Evolutionary conservation across 2,329 filamentous ascomycete genomes (phyloP), one percentile per base, ranked within the genome.

Genomic region (Colletotrichum lupini): DNA sequence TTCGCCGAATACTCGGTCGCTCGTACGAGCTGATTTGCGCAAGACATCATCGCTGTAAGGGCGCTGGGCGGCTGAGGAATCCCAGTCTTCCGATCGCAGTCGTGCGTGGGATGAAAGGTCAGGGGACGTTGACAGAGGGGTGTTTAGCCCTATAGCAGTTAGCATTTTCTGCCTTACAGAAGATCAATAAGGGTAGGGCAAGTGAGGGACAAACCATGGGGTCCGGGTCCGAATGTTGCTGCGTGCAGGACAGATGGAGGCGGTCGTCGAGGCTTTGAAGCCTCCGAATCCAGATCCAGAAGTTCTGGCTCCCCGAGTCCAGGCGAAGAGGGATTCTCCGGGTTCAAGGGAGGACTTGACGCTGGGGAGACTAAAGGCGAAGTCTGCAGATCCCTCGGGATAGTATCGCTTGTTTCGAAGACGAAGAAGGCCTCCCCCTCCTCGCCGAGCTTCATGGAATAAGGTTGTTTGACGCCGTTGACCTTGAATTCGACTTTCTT

Each of bases 401-500:
- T 97, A 78, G 91, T 93, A 77, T 96, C 94, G 66, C 92, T 93
- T 9, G 97, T 99, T 85, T 98, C 95, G 80, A 99, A 98, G 76
- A 99, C 95, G 83, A 99, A 99, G 85, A 99, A 99, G 30, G 97
- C 97, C 85, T 99, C 97, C 76, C 97, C 97, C 65, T 95, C 97
- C 81, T 99, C 97, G 57, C 97, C 97, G 24, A 99, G 89, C 85
- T 99, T 99, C 97, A 99, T 99, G 59, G 97, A 92, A 86, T 97
- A 98, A 77, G 97, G 89, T 82, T 98, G 95, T 84, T 97, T 97
- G 74, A 90, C 85, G 79, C 94, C 93, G 87, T 99, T 99, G 88
- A 99, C 95, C 78, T 90, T 90, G 85, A 99, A 99, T 84, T 98
- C 95, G 79, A 99, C 97, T 90, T 98, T 99, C 86, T 99, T 99